phyloP scores from a whole-genome alignment of 163 green algal species.

The Volvox carteri region DNA sequence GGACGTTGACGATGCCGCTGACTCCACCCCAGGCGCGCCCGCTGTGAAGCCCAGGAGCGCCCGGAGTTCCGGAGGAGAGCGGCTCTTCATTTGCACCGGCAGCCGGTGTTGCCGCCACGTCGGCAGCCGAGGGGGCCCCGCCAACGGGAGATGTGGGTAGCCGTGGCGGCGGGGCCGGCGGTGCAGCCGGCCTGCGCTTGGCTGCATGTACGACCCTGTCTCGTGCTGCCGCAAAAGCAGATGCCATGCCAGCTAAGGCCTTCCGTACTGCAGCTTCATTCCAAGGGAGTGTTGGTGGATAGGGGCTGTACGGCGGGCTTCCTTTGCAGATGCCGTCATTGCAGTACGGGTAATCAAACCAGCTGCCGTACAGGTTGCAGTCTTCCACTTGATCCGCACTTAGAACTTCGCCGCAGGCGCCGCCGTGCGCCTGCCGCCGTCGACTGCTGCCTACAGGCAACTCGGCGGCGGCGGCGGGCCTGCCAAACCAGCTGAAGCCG shows the following conservation, averaged over 20 bases:
- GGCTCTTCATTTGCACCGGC: too few relatives aligned
- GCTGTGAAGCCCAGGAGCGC: not conserved
- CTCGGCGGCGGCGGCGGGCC: not conserved
- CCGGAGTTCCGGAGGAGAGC: too few relatives aligned
- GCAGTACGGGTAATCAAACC: not conserved
- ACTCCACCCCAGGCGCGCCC: not conserved
- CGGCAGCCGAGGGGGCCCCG: too few relatives aligned
- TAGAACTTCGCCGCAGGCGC: not conserved
- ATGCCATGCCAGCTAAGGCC: not conserved
- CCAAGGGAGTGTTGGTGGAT: not conserved
- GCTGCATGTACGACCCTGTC: not conserved
- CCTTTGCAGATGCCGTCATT: not conserved
- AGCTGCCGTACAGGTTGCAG: not conserved
- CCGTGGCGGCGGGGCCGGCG: not conserved
- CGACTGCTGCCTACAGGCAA: not conserved
- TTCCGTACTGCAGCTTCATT: not conserved
- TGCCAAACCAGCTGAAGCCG: constrained; percentile 26
- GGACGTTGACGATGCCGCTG: not conserved
- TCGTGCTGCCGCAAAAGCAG: not conserved
- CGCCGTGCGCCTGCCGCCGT: not conserved
- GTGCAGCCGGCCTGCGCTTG: not conserved
- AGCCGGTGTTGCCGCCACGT: too few relatives aligned
- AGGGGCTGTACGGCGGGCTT: not conserved
- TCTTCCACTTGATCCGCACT: not conserved
- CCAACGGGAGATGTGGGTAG: not conserved